These are phyloP conservation scores for Kondoa subrosea DNA, from an alignment of 768 basidiomycete species.

Conservation along the genomic window DNA sequence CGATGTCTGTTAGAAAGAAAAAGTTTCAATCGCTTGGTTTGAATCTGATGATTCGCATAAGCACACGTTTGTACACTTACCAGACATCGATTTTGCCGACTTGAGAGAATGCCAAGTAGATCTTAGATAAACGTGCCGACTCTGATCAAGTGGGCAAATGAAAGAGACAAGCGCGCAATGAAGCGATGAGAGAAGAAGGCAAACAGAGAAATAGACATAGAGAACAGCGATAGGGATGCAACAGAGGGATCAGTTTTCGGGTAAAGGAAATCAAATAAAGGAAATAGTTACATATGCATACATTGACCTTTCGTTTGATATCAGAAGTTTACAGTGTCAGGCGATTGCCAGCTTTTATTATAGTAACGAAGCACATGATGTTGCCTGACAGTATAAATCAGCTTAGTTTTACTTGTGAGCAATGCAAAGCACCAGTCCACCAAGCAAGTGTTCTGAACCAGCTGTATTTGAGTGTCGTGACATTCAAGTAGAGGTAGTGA, in stretches of 20 bases:
- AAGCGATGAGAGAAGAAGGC: not conserved
- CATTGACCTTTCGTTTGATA: too few relatives aligned
- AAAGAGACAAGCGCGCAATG: not conserved
- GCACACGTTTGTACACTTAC: too few relatives aligned
- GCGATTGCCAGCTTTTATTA: too few relatives aligned
- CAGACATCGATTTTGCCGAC: not conserved
- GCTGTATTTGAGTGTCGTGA: not conserved
- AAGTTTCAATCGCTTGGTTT: not conserved
- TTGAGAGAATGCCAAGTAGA: not conserved
- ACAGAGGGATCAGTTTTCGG: too few relatives aligned
- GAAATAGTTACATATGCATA: too few relatives aligned
- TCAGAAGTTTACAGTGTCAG: too few relatives aligned
- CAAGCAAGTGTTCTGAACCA: not conserved
- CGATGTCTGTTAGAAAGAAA: not conserved
- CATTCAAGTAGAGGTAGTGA: not conserved
- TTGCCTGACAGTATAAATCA: too few relatives aligned
- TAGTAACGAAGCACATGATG: too few relatives aligned
- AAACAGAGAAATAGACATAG: not conserved
- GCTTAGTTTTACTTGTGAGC: too few relatives aligned
- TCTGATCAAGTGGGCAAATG: too few relatives aligned
- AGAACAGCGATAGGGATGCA: too few relatives aligned
- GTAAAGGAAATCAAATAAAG: too few relatives aligned
- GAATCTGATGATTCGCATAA: not conserved
- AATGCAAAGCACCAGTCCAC: not conserved
- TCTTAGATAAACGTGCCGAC: not conserved